Evolutionary conservation across 495 filamentous ascomycete genomes (phyloP).

Genomic region (Tuber magnatum): DNA sequence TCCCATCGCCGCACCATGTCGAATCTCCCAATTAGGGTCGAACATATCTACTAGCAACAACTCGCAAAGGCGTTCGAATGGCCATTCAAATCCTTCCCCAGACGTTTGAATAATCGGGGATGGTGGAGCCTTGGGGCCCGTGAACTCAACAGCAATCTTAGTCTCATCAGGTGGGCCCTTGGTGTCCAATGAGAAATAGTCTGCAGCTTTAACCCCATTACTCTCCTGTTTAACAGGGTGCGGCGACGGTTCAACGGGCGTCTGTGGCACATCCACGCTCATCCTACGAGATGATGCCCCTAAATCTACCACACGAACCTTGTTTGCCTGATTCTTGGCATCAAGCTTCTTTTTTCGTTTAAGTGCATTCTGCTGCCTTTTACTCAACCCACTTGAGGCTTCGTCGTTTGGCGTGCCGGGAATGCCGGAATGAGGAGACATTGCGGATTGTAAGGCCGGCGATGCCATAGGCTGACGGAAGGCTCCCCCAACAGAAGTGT

Average conservation of each 20-base stretch:
- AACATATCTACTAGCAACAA: conserved; percentile 88
- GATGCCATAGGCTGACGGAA: conserved; percentile 39
- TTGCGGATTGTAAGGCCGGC: conserved; percentile 44
- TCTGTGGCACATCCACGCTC: conserved; percentile 52
- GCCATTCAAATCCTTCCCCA: conserved; percentile 79
- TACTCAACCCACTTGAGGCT: conserved; percentile 58
- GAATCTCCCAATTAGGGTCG: conserved; percentile 88
- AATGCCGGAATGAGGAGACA: conserved; percentile 48
- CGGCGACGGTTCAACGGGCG: conserved; percentile 52
- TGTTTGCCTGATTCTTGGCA: conserved; percentile 72
- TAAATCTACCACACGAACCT: conserved; percentile 83
- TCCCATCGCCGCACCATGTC: conserved; percentile 96
- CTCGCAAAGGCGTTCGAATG: conserved; percentile 86
- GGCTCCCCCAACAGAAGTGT: conserved; percentile 40
- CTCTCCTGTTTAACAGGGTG: conserved; percentile 60
- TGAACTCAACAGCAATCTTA: conserved; percentile 93
- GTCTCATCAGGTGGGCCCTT: conserved; percentile 71
- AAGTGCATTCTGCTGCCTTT: conserved; percentile 83
- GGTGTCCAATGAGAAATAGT: conserved; percentile 81
- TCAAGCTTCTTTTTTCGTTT: conserved; percentile 83
- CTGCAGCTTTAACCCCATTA: conserved; percentile 50
- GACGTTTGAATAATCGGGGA: conserved; percentile 53
- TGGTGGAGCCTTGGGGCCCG: conserved; percentile 61
- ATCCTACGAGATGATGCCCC: conserved; percentile 52
- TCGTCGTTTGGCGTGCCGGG: conserved; percentile 56